These are phyloP conservation scores for Pseudofabraea citricarpa DNA, from an alignment of 2,329 filamentous ascomycete genomes.

Conservation along the genomic window DNA sequence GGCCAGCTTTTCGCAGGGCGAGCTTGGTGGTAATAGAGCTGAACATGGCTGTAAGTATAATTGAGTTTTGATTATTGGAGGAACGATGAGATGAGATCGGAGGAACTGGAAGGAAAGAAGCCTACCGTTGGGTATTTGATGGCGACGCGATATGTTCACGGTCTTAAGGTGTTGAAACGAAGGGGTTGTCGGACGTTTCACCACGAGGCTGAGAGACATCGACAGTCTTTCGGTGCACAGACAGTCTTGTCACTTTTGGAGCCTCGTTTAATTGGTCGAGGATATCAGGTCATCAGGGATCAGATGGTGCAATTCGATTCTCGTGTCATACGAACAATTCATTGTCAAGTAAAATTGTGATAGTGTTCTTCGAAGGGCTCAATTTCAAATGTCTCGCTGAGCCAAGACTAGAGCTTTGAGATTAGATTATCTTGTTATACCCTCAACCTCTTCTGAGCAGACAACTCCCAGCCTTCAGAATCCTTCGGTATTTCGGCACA, in stretches of 20 bases:
- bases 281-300: too few species aligned
- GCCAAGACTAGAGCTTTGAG: too few species aligned
- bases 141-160: neutral
- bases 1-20: constrained; percentile 25
- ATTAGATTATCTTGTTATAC: neutral
- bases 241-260: neutral
- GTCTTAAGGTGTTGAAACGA: neutral
- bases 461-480: neutral
- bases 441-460: neutral
- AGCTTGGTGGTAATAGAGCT: constrained; percentile 26
- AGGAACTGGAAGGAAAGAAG: neutral
- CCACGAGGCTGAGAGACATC: neutral
- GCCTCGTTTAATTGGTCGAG: too few species aligned
- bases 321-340: too few species aligned
- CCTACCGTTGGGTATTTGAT: neutral
- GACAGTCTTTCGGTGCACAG: neutral
- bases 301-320: too few species aligned
- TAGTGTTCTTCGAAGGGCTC: too few species aligned
- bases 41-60: too few species aligned
- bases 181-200: neutral
- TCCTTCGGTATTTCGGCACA: neutral
- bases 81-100: neutral
- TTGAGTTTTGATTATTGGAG: neutral
- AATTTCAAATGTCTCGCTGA: neutral
- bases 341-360: too few species aligned